These are phyloP conservation scores for Xylaria sp. DNA, from an alignment of 2,329 filamentous ascomycete species.

Conservation along the genomic window DNA sequence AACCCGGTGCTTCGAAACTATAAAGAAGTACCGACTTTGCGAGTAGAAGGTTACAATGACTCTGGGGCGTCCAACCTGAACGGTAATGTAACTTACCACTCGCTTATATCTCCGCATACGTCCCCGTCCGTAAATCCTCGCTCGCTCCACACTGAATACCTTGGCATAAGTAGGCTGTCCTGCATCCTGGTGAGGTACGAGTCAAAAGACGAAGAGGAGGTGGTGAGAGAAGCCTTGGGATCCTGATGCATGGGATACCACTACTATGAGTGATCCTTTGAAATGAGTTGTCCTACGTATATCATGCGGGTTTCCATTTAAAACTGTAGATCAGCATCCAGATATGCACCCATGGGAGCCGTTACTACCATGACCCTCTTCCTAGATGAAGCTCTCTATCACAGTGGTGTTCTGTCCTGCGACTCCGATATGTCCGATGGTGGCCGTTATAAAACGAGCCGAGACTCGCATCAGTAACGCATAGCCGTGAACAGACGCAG, in stretches of 20 bases:
- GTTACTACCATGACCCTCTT: not conserved
- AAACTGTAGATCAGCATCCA: not conserved
- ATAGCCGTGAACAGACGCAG: not conserved
- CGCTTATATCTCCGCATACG: not conserved
- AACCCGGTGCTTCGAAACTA: slow-evolving; percentile 5
- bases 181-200: not conserved
- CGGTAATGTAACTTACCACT: not conserved
- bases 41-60: slow-evolving; percentile 2
- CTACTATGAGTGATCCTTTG: not conserved
- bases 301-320: not conserved
- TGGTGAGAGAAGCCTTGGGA: not conserved
- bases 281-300: too few relatives aligned
- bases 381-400: not conserved
- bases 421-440: not conserved
- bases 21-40: not conserved
- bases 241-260: not conserved
- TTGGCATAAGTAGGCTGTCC: not conserved
- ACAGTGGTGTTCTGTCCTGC: not conserved
- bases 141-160: not conserved
- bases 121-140: not conserved
- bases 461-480: not conserved
- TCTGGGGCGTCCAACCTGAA: not conserved
- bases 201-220: not conserved
- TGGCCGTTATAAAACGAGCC: not conserved
- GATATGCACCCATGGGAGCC: too few relatives aligned